These are phyloP conservation scores for Fusarium albosuccineum DNA, from an alignment of 2,329 filamentous ascomycete genomes.

Conservation along the genomic window DNA sequence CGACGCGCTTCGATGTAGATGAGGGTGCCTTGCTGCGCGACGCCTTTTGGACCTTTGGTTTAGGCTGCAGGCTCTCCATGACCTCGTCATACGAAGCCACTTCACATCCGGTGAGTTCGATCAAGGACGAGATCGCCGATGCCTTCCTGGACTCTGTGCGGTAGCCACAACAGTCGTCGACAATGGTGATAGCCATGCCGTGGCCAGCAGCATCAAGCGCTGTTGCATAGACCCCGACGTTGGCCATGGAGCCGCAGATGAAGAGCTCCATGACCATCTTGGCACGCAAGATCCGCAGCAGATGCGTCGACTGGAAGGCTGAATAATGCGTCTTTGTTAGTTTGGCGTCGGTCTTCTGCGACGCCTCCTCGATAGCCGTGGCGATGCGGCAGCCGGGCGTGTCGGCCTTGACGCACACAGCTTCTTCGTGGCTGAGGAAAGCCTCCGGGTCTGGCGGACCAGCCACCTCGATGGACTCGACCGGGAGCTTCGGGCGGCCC, in stretches of 20 bases:
- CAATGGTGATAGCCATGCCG: constrained; percentile 86
- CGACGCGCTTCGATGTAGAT: constrained; percentile 20
- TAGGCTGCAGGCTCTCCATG: constrained; percentile 52
- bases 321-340: constrained; percentile 86
- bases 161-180: constrained; percentile 91
- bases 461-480: constrained; percentile 21
- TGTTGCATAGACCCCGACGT: constrained; percentile 91
- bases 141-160: constrained; percentile 77
- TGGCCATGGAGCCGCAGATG: constrained; percentile 87
- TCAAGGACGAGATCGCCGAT: constrained; percentile 77
- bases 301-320: constrained; percentile 80
- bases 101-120: constrained; percentile 80
- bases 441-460: constrained; percentile 55
- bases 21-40: constrained; percentile 11
- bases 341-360: constrained; percentile 64
- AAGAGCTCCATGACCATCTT: constrained; percentile 90
- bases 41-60: constrained; percentile 27
- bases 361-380: constrained; percentile 55
- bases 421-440: constrained; percentile 59
- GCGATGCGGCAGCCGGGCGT: constrained; percentile 62
- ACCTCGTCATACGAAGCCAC: constrained; percentile 71
- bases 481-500: constrained; percentile 27
- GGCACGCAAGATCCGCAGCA: constrained; percentile 84
- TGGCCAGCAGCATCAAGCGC: constrained; percentile 90
- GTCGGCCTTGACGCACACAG: constrained; percentile 59